Conservation (phyloP, 2,329 filamentous ascomycete species). For the Epichloe festucae region DNA sequence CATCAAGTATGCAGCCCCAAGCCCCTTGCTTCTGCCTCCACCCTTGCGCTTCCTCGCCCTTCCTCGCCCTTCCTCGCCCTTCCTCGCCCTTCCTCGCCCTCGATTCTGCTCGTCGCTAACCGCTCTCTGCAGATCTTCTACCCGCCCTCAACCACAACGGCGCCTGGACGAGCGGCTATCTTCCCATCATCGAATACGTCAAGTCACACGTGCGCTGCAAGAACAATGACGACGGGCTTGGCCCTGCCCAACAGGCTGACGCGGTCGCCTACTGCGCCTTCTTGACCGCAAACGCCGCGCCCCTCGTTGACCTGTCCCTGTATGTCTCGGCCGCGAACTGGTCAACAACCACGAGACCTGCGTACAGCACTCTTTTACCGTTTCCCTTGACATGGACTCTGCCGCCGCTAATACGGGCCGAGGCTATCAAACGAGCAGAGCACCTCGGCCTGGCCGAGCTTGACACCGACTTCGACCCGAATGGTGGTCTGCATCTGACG, state of each 20-base stretch:
- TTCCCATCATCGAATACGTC: constrained; percentile 43
- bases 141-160: constrained; percentile 40
- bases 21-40: background rate
- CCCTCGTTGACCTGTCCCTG: constrained; percentile 72
- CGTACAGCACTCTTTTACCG: constrained; percentile 65
- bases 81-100: background rate
- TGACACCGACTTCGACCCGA: constrained; percentile 43
- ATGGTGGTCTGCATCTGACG: constrained; percentile 22
- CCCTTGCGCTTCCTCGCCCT: background rate
- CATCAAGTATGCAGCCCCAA: constrained; percentile 49
- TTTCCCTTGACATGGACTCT: constrained; percentile 85
- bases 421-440: constrained; percentile 57
- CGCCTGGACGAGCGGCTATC: constrained; percentile 47
- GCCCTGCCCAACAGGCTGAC: constrained; percentile 31
- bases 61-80: no score
- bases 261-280: constrained; percentile 49
- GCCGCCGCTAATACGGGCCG: constrained; percentile 57
- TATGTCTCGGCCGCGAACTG: constrained; percentile 90
- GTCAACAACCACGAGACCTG: constrained; percentile 59
- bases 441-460: constrained; percentile 57
- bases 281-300: constrained; percentile 59
- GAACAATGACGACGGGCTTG: constrained; percentile 28
- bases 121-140: constrained; percentile 31
- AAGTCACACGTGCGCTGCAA: constrained; percentile 16
- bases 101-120: constrained; percentile 9